Percentiles rank a stretch among this genome's conserved stretches.
phyloP scores from a whole-genome alignment of 1,284 basidiomycete genomes.

The Leccinum fallax region DNA sequence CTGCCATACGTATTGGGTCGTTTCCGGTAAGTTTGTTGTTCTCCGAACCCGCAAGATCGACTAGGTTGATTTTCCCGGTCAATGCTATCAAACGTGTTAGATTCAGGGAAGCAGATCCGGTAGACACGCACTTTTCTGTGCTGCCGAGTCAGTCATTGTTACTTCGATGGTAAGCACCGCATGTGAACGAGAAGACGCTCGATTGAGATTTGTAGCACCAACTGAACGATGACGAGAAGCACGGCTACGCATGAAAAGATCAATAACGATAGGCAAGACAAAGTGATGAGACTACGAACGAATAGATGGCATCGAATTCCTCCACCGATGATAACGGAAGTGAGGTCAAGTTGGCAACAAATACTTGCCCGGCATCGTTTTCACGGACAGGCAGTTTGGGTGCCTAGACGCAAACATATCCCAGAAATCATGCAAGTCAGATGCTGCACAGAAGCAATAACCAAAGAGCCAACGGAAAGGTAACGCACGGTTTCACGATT shows the following conservation, averaged over 20 bases:
- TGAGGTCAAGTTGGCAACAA: conserved; percentile 71
- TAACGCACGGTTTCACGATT: conserved; percentile 59
- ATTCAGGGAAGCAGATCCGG: neutral
- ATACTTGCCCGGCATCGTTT: conserved; percentile 72
- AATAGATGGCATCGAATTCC: conserved; percentile 68
- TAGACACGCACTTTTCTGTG: no score
- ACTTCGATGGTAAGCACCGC: no score
- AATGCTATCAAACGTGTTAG: conserved; percentile 42
- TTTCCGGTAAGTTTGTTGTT: conserved; percentile 90
- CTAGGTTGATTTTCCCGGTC: conserved; percentile 78
- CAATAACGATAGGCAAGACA: neutral
- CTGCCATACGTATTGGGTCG: conserved; percentile 75
- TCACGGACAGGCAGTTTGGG: conserved; percentile 81
- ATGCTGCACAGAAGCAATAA: neutral
- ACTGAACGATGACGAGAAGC: conserved; percentile 40
- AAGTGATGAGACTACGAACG: conserved; percentile 44
- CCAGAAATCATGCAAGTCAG: neutral
- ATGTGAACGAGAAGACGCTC: no score
- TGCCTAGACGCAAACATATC: conserved; percentile 45
- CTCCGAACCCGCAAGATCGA: conserved; percentile 86
- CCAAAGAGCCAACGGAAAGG: neutral
- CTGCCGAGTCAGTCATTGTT: no score
- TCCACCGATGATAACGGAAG: conserved; percentile 50
- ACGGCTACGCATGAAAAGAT: conserved; percentile 40
- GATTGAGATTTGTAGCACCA: no score